These are phyloP conservation scores for Aspergillus ochraceus DNA, from an alignment of 2,329 filamentous ascomycete genomes.

Conservation along the genomic window DNA sequence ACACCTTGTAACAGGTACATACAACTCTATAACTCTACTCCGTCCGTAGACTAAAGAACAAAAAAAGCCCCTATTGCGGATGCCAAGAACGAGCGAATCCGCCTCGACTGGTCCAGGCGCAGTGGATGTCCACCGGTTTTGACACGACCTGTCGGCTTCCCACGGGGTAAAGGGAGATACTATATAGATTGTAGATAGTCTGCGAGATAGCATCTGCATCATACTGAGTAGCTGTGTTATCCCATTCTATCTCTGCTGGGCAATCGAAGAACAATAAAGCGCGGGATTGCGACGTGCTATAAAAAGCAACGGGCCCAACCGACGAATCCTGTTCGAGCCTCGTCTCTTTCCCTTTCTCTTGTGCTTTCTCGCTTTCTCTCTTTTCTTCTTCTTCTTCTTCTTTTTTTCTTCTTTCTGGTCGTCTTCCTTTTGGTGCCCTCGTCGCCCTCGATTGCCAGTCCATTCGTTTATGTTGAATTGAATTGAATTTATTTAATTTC, in stretches of 20 bases:
- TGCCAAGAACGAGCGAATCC: not conserved
- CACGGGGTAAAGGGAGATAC: not conserved
- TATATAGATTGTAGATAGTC: too few relatives aligned
- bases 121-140: not conserved
- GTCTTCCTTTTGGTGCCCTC: not conserved
- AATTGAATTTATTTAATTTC: not conserved
- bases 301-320: constrained; percentile 15
- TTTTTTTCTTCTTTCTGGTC: not conserved
- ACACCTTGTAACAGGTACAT: too few relatives aligned
- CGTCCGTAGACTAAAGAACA: too few relatives aligned
- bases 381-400: not conserved
- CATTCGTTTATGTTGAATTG: constrained; percentile 4
- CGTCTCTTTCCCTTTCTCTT: not conserved
- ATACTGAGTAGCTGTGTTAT: too few relatives aligned
- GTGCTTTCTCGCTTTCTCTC: not conserved
- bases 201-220: too few relatives aligned
- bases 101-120: not conserved
- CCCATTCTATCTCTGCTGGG: too few relatives aligned
- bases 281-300: not conserved
- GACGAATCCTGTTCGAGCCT: not conserved
- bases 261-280: not conserved
- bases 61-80: too few relatives aligned
- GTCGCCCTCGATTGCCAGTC: not conserved
- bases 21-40: too few relatives aligned
- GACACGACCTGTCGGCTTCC: not conserved